Evolutionary conservation across 768 basidiomycete genomes (phyloP), one percentile per base, ranked within the genome.

Genomic region (Suillus fuscotomentosus): DNA sequence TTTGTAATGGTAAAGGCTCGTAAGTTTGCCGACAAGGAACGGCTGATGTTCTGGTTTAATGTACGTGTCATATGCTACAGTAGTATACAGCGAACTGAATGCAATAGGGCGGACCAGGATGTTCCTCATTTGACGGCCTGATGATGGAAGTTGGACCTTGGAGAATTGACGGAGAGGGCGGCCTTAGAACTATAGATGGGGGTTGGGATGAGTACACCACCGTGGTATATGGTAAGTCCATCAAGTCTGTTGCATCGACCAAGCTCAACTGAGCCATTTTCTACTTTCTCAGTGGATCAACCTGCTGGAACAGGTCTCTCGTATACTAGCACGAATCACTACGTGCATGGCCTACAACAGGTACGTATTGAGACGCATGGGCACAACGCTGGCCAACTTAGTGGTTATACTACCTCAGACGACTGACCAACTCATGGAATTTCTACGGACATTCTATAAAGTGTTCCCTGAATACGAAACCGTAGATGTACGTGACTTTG

Each of bases 131-230:
- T 73, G 97, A 99, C 70, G 97, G 97, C 3, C 83, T 95, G 20
- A 91, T 99, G 90, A 96, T 99, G 94, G 97, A 99, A 70, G 83
- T 96, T n/a, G 97, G 97, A 0, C 96, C 97, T 5, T 97, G 94
- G 87, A 85, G 85, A 67, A 78, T 89, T 76, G 90, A 94, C 70
- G 84, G 87, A 60, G 79, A 86, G 17, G 88, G 91, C 62, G 85
- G 89, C 4, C 84, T 96, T 66, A 85, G 84, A 69, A 83, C 87
- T 22, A 80, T 86, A 10, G 89, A 94, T 67, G 95, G 95, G 34
- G 95, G 95, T 10, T 99, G 97, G 97, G 95, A 99, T 72, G 97
- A 99, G 74, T 98, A 97, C 73, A 89, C 92, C 27, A 95, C 92
- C 41, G 88, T 99, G 80, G 88, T 99, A 63, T 98, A 91, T 70